Base-by-base conservation (phyloP, 2,329 filamentous ascomycete species). In the Monosporascus ibericus region DNA sequence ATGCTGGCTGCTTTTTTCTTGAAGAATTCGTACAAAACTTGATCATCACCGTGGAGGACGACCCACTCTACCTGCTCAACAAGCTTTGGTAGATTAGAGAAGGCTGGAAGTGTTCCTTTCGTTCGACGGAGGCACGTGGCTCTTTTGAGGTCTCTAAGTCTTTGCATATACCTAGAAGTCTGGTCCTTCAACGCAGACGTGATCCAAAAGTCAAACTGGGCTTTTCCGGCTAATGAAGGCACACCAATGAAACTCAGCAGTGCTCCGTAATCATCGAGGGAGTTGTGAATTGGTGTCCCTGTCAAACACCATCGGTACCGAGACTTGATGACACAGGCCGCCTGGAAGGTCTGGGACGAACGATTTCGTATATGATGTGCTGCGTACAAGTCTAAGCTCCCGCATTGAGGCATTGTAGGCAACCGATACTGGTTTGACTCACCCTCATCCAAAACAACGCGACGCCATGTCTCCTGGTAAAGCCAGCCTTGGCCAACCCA, bases 381-480 rank as follows among this genome's bases (percentile, higher is more conserved):
- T 71, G 18, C 9, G 14, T 17, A 24, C 6, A 36, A 30, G 42
- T 34, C 18, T 30, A 50, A 27, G 17, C 9, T 11, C 9, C 9
- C 9, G 15, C 9, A 20, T 1, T 27, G 42, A 30, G 17, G 17
- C n/a, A 44, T n/a, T 42, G 39, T 36, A 48, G 3, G 14, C 22
- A 44, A 38, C 8, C 7, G 25, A 27, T 27, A 8, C 25, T 27
- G 7, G 47, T 47, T 14, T 17, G 25, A 44, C 53, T 52, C 9
- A 66, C 70, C 67, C 65, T 74, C 71, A 52, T 72, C 70, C 11
- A 72, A 58, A 17, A 72, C 57, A 6, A 72, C 48, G 1, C 69
- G 60, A 47, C 54, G 54, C 67, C 68, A 71, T 25, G 48, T 44
- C 2, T 38, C 14, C 3, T 11, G 56, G 50, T 37, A 53, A 38